phyloP scores from a whole-genome alignment of 2,329 filamentous ascomycete genomes.

The Rhinocladiella mackenziei region DNA sequence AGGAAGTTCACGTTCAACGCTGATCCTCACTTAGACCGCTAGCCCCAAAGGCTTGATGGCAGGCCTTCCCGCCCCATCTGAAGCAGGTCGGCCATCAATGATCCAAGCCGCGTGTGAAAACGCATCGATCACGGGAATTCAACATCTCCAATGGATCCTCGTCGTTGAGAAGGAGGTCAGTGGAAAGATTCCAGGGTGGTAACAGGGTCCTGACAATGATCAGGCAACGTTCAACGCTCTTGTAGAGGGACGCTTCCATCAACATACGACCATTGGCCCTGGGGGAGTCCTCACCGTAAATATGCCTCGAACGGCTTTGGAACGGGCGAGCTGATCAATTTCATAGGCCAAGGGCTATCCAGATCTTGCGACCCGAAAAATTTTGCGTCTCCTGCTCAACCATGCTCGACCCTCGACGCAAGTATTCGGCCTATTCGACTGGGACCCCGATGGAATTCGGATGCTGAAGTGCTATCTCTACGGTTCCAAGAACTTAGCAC shows the following conservation, averaged over 20 bases:
- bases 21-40: constrained; percentile 35
- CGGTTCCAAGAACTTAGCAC: constrained; percentile 53
- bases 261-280: constrained; percentile 37
- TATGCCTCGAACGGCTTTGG: not conserved
- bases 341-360: constrained; percentile 61
- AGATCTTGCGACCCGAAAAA: constrained; percentile 54
- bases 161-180: constrained; percentile 61
- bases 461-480: constrained; percentile 62
- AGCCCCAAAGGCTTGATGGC: constrained; percentile 43
- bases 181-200: not conserved
- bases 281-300: constrained; percentile 57
- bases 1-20: not conserved
- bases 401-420: constrained; percentile 30
- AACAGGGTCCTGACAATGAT: constrained; percentile 8
- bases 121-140: constrained; percentile 29
- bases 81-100: constrained; percentile 7
- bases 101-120: constrained; percentile 13
- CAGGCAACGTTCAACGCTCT: constrained; percentile 60
- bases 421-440: constrained; percentile 56
- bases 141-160: constrained; percentile 53
- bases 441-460: constrained; percentile 59
- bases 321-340: constrained; percentile 6
- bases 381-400: constrained; percentile 46
- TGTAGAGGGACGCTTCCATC: constrained; percentile 47
- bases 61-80: constrained; percentile 28